phyloP scores from a whole-genome alignment of 148 eudicot species.

The Cornus suecica region DNA sequence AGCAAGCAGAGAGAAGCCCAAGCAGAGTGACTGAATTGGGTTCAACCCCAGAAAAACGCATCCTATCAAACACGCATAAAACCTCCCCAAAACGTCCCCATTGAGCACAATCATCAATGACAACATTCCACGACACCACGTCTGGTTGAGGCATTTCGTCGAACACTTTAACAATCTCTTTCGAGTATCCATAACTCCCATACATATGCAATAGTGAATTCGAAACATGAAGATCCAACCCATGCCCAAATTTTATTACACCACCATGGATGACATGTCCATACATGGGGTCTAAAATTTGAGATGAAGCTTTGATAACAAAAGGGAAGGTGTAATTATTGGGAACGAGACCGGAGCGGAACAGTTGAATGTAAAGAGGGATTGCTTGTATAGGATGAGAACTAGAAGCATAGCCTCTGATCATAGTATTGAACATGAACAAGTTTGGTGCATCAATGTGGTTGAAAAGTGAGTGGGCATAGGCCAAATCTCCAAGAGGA shows the following conservation, averaged over 20 bases:
- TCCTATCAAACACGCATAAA: neutral
- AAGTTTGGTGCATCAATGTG: neutral
- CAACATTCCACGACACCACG: constrained; percentile 12
- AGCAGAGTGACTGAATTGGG: constrained; percentile 7
- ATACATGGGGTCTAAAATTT: neutral
- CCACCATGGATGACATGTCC: constrained; percentile 1
- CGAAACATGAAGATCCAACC: constrained; percentile 4
- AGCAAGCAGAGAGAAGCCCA: constrained; percentile 10
- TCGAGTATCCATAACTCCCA: constrained; percentile 5
- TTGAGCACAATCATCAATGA: constrained; percentile 13
- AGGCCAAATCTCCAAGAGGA: constrained; percentile 5
- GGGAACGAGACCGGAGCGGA: neutral
- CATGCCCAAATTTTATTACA: neutral
- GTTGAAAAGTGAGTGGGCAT: constrained; percentile 6
- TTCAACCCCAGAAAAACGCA: constrained; percentile 3
- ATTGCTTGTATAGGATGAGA: constrained; percentile 5
- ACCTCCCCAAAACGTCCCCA: constrained; percentile 10
- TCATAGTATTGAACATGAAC: constrained; percentile 13
- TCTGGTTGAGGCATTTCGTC: constrained; percentile 12
- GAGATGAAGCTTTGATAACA: constrained; percentile 9
- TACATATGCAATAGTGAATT: constrained; percentile 11
- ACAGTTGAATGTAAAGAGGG: neutral
- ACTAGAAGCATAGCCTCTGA: neutral
- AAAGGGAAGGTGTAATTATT: constrained; percentile 13
- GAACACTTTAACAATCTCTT: neutral